These are phyloP conservation scores for Colletotrichum sp. DNA, from an alignment of 2,329 filamentous ascomycete species.

Conservation along the genomic window DNA sequence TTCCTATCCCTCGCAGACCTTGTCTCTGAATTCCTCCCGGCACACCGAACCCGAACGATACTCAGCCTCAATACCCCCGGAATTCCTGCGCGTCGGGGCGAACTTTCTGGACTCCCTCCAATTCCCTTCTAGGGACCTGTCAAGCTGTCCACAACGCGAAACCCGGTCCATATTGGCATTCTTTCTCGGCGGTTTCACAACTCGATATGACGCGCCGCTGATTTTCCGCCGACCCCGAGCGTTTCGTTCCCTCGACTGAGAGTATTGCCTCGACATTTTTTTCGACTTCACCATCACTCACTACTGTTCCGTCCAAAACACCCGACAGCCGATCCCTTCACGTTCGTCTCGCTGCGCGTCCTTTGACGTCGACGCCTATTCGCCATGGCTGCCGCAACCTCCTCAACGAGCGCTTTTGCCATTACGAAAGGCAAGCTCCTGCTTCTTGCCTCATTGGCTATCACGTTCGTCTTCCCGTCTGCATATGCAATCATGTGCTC, in stretches of 20 bases:
- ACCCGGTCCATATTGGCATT: neutral
- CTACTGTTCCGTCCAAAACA: neutral
- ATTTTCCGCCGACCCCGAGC: neutral
- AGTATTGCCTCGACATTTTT: neutral
- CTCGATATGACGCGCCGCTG: slow-evolving; percentile 3
- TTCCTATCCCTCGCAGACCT: neutral
- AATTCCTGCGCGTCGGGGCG: neutral
- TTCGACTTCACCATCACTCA: neutral
- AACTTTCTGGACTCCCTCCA: neutral
- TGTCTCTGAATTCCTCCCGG: neutral
- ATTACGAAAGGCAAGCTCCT: slow-evolving; percentile 41
- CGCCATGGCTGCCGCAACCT: slow-evolving; percentile 20
- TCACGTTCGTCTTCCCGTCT: slow-evolving; percentile 39
- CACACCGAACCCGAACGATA: neutral
- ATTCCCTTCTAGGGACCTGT: neutral
- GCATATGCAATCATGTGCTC: neutral
- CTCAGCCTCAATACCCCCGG: neutral
- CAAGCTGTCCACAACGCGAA: neutral
- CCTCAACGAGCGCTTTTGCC: slow-evolving; percentile 26
- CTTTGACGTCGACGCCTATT: neutral
- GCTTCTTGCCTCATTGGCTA: slow-evolving; percentile 35
- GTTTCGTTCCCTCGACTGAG: neutral
- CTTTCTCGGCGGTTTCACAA: slow-evolving; percentile 12
- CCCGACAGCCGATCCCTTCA: neutral
- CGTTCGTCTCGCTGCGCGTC: neutral